Evolutionary conservation across 2,329 filamentous ascomycete genomes (phyloP), one percentile per base, ranked within the genome.

Genomic region (Trichoderma sp.): DNA sequence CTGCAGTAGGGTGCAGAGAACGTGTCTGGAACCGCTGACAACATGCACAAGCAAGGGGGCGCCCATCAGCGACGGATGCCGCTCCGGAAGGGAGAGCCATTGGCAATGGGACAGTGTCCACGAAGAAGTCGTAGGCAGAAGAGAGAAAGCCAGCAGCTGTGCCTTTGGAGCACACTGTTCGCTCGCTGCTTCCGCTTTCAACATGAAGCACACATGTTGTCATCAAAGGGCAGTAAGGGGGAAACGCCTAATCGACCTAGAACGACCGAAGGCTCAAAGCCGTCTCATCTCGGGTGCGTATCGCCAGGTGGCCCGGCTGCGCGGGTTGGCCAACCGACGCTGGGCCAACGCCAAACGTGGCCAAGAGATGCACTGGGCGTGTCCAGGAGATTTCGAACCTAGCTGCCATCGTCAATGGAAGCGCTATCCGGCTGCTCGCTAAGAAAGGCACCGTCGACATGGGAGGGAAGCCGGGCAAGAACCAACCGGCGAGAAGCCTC

Each of bases 401-500:
- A 34, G 41, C 28, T 43, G 41, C 59, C 26, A 24, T 51, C 48
- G 39, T 24, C 47, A 50, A 45, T 62, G 41, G 59, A 39, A 54
- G 39, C 21, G 48, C 48, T 34, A 50, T 45, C 47, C 47, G 39
- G 14, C 12, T 17, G 48, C 39, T 34, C 26, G 54, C 34, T 43
- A 45, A 59, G n/a, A 34, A 34, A 14, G 26, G n/a, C 28, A 59
- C 39, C 14, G 47, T 62, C 48, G 15, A 63, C 34, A 15, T 54
- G 59, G 28, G 12, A 52, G 50, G 17, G 41, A 55, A 15, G 39
- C 43, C 44, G 43, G 56, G 21, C 24, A 39, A 52, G 30, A 41
- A 15, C 41, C 59, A 63, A 55, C 12, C 34, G 58, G n/a, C n/a
- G 48, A 62, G 48, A 54, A 44, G 47, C 39, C 52, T 44, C 58